These are phyloP conservation scores for Plantago lanceolata DNA, from an alignment of 305 asterid genomes.

Conservation along the genomic window DNA sequence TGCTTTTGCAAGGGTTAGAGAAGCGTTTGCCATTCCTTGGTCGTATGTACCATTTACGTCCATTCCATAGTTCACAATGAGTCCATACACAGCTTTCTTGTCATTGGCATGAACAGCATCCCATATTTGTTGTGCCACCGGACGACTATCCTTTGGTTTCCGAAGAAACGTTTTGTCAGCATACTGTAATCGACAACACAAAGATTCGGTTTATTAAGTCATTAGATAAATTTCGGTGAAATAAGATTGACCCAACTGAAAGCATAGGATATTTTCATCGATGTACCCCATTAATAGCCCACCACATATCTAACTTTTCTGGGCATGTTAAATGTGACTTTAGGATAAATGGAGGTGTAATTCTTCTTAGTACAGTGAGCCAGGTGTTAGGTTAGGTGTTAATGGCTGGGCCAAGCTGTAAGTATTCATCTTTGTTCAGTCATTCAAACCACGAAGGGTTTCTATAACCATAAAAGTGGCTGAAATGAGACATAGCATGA, in stretches of 20 bases:
- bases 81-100: slow-evolving; percentile 71
- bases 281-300: too few relatives aligned
- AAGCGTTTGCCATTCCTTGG: slow-evolving; percentile 46
- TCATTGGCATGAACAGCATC: slow-evolving; percentile 84
- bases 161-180: slow-evolving; percentile 79
- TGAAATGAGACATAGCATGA: background rate
- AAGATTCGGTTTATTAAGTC: background rate
- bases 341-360: too few relatives aligned
- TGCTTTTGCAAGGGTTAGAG: slow-evolving; percentile 89
- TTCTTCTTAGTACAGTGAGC: too few relatives aligned
- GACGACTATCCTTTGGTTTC: slow-evolving; percentile 54
- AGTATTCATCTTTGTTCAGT: background rate
- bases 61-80: slow-evolving; percentile 69
- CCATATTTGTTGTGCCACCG: slow-evolving; percentile 70
- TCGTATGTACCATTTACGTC: slow-evolving; percentile 60
- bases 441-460: background rate
- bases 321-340: too few relatives aligned
- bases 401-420: background rate
- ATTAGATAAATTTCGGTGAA: background rate
- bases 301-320: too few relatives aligned
- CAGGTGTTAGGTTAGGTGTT: background rate
- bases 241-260: too few relatives aligned
- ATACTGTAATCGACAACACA: slow-evolving; percentile 47
- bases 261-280: too few relatives aligned
- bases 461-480: background rate